These are phyloP conservation scores for Thalassiosira mediterranea DNA, from an alignment of 352 stramenopile genomes.

Conservation along the genomic window DNA sequence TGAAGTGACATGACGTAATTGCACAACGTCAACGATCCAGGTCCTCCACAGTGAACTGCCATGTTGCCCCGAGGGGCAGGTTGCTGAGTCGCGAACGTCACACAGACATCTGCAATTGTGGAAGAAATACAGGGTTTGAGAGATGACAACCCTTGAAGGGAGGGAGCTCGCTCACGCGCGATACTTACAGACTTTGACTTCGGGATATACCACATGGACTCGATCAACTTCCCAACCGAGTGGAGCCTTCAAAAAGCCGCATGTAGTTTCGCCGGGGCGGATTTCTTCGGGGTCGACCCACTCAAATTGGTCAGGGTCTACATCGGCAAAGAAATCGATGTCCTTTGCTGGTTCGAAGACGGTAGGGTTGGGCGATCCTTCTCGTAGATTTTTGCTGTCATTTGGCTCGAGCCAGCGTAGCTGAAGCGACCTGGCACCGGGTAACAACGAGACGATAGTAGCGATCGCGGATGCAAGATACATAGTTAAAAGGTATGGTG, in stretches of 20 bases:
- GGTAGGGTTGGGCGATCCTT: too few species aligned
- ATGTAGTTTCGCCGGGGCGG: conserved; percentile 8
- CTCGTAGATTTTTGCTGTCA: too few species aligned
- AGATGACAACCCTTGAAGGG: background rate
- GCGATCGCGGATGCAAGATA: too few species aligned
- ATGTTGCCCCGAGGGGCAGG: conserved; percentile 20
- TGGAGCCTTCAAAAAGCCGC: conserved; percentile 22
- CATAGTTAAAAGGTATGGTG: too few species aligned
- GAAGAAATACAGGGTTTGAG: background rate
- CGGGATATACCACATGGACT: conserved; percentile 21
- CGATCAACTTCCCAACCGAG: conserved; percentile 2
- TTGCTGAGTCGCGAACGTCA: conserved; percentile 24
- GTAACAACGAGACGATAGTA: too few species aligned
- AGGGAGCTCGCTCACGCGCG: background rate
- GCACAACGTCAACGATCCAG: conserved; percentile 12
- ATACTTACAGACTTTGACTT: conserved; percentile 32
- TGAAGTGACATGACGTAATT: background rate
- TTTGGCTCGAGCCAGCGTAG: too few species aligned
- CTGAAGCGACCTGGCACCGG: too few species aligned
- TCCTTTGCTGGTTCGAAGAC: too few species aligned
- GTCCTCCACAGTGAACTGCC: conserved; percentile 23
- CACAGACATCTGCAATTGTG: conserved; percentile 21
- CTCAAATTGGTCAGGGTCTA: conserved; percentile 2
- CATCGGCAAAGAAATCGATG: background rate
- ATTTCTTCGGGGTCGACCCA: conserved; percentile 21